Evolutionary conservation across 2,329 filamentous ascomycete genomes (phyloP).

Genomic region (Corinectria fuckeliana): DNA sequence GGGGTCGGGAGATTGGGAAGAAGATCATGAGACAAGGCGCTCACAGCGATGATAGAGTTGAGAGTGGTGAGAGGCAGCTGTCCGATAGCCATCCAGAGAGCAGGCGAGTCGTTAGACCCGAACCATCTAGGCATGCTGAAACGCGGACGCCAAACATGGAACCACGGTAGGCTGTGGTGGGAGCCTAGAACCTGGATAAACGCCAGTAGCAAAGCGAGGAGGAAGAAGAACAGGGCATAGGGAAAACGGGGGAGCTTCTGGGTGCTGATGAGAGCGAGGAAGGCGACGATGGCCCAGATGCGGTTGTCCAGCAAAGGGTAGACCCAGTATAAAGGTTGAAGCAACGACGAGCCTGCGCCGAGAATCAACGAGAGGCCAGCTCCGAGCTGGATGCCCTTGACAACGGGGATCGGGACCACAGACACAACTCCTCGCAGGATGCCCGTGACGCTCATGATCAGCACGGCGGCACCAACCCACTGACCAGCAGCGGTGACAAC

Average conservation of each 20-base stretch:
- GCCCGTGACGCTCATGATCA: conserved; percentile 80
- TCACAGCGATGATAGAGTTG: conserved; percentile 90
- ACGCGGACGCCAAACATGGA: conserved; percentile 67
- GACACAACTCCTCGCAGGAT: conserved; percentile 75
- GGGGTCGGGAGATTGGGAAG: conserved; percentile 72
- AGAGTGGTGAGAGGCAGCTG: conserved; percentile 91
- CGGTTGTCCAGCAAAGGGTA: conserved; percentile 77
- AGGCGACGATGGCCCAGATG: conserved; percentile 77
- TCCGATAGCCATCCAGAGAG: conserved; percentile 71
- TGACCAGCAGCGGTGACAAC: conserved; percentile 81
- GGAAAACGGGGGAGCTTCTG: conserved; percentile 72
- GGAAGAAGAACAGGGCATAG: conserved; percentile 77
- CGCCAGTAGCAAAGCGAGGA: conserved; percentile 72
- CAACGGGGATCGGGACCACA: conserved; percentile 83
- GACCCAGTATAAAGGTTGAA: conserved; percentile 73
- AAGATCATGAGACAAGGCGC: conserved; percentile 78
- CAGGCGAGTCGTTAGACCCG: conserved; percentile 37
- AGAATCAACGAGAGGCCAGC: conserved; percentile 85
- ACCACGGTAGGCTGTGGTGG: conserved; percentile 52
- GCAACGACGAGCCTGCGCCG: conserved; percentile 73
- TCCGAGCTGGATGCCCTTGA: conserved; percentile 94
- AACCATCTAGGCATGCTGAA: conserved; percentile 47
- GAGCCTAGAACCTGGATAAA: conserved; percentile 46
- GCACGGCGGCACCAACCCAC: conserved; percentile 75
- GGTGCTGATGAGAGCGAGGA: conserved; percentile 72